These are phyloP conservation scores for Hypoxylon trugodes DNA, from an alignment of 495 filamentous ascomycete species.

Conservation along the genomic window DNA sequence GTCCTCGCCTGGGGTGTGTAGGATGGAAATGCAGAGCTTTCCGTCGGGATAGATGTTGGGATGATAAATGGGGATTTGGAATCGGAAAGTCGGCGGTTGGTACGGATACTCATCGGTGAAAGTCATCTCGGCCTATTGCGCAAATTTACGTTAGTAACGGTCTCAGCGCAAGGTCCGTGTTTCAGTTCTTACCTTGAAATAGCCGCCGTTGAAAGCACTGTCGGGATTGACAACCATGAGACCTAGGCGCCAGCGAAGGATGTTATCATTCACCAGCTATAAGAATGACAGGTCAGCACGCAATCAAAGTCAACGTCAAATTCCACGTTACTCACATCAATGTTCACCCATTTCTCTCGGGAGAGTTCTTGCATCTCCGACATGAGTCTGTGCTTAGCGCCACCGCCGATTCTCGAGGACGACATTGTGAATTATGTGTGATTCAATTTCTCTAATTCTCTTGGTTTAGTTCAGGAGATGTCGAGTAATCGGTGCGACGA, in stretches of 20 bases:
- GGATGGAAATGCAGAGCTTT: constrained; percentile 93
- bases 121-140: constrained; percentile 72
- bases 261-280: constrained; percentile 75
- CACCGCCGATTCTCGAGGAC: constrained; percentile 40
- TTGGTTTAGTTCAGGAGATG: neutral
- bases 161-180: constrained; percentile 3
- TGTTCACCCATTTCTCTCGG: constrained; percentile 92
- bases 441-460: neutral
- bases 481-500: constrained; percentile 9
- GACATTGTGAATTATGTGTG: constrained; percentile 30
- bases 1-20: constrained; percentile 91
- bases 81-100: constrained; percentile 89
- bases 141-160: constrained; percentile 13
- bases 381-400: constrained; percentile 85
- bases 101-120: constrained; percentile 93
- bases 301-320: neutral
- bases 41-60: constrained; percentile 94
- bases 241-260: constrained; percentile 86
- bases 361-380: constrained; percentile 83
- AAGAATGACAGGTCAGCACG: constrained; percentile 15
- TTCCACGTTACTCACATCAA: constrained; percentile 64
- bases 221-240: constrained; percentile 92
- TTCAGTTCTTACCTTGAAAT: constrained; percentile 69
- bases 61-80: constrained; percentile 80
- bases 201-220: constrained; percentile 90